phyloP scores from a whole-genome alignment of 495 filamentous ascomycete genomes.

The Rostrohypoxylon terebratum region DNA sequence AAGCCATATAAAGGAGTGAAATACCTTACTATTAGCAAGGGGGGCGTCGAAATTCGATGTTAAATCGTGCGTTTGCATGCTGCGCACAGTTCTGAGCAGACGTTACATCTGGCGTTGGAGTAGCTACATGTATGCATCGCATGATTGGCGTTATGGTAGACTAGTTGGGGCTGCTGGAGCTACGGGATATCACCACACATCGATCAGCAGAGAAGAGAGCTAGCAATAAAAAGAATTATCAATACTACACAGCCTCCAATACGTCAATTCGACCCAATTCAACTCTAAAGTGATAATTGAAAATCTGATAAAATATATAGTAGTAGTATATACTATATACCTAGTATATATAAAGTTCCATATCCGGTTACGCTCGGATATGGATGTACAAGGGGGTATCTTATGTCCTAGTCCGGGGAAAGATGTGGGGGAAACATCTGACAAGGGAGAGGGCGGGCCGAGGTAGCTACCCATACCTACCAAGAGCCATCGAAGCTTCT shows the following conservation, averaged over 20 bases:
- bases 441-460: slow-evolving; percentile 21
- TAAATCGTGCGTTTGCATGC: slow-evolving; percentile 43
- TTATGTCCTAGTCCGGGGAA: slow-evolving; percentile 31
- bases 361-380: slow-evolving; percentile 33
- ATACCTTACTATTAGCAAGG: slow-evolving; percentile 89
- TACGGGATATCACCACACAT: slow-evolving; percentile 26
- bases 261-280: background rate
- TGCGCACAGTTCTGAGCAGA: slow-evolving; percentile 1
- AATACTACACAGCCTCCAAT: slow-evolving; percentile 1
- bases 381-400: slow-evolving; percentile 15
- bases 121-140: slow-evolving; percentile 24
- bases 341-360: background rate
- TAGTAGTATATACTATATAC: too few relatives aligned
- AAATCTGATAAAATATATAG: background rate
- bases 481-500: slow-evolving; percentile 31
- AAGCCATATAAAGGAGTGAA: slow-evolving; percentile 99
- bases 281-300: background rate
- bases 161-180: slow-evolving; percentile 10
- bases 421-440: slow-evolving; percentile 25
- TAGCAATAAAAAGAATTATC: slow-evolving; percentile 14
- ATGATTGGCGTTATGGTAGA: slow-evolving; percentile 40
- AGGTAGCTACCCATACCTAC: slow-evolving; percentile 18
- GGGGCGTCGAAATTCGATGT: slow-evolving; percentile 84
- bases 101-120: slow-evolving; percentile 37
- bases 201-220: slow-evolving; percentile 20